Evolutionary conservation across 805 yeast species (phyloP).

Genomic region (Candida ovalis): DNA sequence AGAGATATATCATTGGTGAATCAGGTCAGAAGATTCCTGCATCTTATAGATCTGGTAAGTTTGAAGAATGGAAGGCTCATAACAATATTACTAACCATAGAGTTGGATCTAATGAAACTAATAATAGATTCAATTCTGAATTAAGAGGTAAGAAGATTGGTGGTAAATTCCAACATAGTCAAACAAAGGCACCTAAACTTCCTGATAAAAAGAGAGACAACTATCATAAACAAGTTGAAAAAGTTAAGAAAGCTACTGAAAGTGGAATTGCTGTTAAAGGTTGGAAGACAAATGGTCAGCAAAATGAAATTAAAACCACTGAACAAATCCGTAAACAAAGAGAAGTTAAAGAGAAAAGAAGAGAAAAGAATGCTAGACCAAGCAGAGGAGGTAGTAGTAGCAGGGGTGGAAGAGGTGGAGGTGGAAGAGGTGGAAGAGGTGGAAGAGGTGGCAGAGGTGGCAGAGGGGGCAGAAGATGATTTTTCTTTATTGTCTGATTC

Average conservation of each 20-base stretch:
- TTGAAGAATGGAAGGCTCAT: constrained; percentile 84
- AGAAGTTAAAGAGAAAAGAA: constrained; percentile 61
- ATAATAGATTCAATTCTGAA: constrained; percentile 33
- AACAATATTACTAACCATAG: constrained; percentile 50
- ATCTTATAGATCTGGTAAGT: constrained; percentile 83
- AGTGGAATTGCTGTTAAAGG: constrained; percentile 74
- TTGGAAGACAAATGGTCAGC: constrained; percentile 40
- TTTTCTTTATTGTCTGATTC: neutral
- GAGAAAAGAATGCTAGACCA: constrained; percentile 86
- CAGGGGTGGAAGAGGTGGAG: neutral
- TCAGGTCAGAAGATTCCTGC: constrained; percentile 93
- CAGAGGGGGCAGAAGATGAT: constrained; percentile 3
- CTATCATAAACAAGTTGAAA: constrained; percentile 74
- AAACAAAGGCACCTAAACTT: constrained; percentile 72
- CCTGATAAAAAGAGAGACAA: constrained; percentile 94
- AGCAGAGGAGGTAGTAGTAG: constrained; percentile 23
- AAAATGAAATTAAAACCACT: constrained; percentile 59
- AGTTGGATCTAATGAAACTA: constrained; percentile 52
- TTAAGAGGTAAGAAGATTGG: constrained; percentile 33
- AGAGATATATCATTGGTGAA: constrained; percentile 90
- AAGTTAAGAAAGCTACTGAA: constrained; percentile 75
- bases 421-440: constrained; percentile 1
- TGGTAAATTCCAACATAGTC: constrained; percentile 68
- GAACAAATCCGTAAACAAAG: constrained; percentile 80
- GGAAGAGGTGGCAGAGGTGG: constrained; percentile 2